Conservation (phyloP, 2,329 filamentous ascomycete genomes). For the Colletotrichum lupini region DNA sequence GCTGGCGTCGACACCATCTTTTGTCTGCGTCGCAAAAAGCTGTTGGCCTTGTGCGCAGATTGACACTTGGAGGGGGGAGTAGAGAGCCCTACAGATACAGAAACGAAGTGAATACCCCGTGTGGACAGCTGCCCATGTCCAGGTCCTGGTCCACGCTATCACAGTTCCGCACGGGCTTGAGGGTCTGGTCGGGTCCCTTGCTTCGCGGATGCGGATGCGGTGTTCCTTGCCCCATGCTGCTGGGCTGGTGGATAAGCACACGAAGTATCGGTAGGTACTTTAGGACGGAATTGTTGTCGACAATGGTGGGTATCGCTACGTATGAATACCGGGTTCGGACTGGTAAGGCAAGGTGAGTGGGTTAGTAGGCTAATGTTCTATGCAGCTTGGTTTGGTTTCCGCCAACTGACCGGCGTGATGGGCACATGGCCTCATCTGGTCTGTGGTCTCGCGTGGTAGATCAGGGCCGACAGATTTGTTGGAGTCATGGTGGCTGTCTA, state of each 20-base stretch:
- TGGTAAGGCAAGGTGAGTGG: background rate
- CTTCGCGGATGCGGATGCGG: constrained; percentile 21
- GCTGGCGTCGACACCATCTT: background rate
- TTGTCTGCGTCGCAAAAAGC: background rate
- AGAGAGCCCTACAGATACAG: constrained; percentile 4
- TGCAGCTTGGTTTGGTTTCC: background rate
- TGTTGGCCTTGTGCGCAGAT: background rate
- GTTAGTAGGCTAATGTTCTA: background rate
- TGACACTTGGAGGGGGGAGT: background rate
- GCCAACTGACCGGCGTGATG: constrained; percentile 18
- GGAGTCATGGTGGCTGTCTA: background rate
- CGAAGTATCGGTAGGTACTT: background rate
- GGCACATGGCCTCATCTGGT: constrained; percentile 33
- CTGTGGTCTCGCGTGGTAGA: constrained; percentile 32
- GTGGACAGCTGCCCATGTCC: background rate
- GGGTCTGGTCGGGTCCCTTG: constrained; percentile 25
- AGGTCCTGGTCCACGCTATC: constrained; percentile 2
- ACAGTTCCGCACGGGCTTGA: constrained; percentile 1
- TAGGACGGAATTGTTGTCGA: background rate
- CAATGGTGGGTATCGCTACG: background rate
- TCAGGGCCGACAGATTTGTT: constrained; percentile 29
- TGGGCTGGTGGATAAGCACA: background rate
- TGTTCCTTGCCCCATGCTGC: constrained; percentile 20
- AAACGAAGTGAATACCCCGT: background rate
- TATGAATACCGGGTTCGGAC: background rate